Evolutionary conservation across 1,139 yeast species (phyloP), one percentile per base, ranked within the genome.

Genomic region (Blastobotrys indianensis): DNA sequence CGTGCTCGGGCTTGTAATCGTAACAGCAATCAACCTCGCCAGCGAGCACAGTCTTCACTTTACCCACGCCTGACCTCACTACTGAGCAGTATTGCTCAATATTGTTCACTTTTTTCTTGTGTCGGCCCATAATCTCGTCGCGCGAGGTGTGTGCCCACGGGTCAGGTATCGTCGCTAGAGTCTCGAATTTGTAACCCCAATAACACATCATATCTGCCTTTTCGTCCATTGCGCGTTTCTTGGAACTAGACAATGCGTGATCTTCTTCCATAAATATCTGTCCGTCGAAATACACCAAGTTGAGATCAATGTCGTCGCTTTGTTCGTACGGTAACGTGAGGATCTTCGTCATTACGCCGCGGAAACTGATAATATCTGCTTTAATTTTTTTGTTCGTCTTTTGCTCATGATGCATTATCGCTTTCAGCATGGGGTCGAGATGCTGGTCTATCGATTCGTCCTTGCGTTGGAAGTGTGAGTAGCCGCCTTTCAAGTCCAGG

Each of bases 11-110:
- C 51, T 80, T 73, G 58, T 80, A 86, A 65, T 88, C 96, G 75
- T 81, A 82, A 9, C 83, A 81, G 61, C 96, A 83, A 64, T 90
- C 97, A 13, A 90, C 85, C 64, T 92, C 97, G 1, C 96, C 97
- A 1, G 92, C 96, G 40, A 90, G 66, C 2, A 85, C 62, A 39
- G 88, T 66, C 55, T 76, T 78, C 25, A 79, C 75, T 44, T 75
- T 74, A 3, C 96, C 97, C 10, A 88, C 79, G 1, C 96, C 94
- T 0, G 97, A 83, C 52, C 78, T 75, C 6, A 88, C 92, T 23
- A 88, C 83, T 1, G 86, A 75, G 37, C 85, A 73, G 59, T 79
- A 88, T 64, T 85, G 95, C 56, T 82, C 90, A 54, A 79, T 79
- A 60, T 81, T 85, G 57, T 74, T 80, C 11, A 82, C 94, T 1